Percentiles rank a stretch among this genome's conserved stretches.
phyloP scores from a whole-genome alignment of 208 protist species.

The Angomonas ambiguus region DNA sequence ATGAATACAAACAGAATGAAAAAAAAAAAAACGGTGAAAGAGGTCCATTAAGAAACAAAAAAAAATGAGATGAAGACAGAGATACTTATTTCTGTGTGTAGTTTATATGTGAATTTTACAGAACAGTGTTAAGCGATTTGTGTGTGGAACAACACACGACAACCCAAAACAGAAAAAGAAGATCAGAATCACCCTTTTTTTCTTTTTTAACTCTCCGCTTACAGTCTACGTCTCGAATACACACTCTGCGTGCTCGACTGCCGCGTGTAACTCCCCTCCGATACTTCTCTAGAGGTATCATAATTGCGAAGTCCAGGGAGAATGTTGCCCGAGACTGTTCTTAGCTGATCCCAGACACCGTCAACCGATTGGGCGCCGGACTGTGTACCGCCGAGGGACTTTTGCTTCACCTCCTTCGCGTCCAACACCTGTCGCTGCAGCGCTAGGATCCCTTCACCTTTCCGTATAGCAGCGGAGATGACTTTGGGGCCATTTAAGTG shows the following conservation, averaged over 20 bases:
- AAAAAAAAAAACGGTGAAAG: not conserved
- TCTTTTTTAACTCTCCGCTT: no score
- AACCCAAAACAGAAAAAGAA: no score
- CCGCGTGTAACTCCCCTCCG: conserved; percentile 33
- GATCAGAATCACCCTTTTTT: no score
- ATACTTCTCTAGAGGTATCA: conserved; percentile 30
- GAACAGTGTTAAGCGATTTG: no score
- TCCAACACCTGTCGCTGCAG: conserved; percentile 62
- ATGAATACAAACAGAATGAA: not conserved
- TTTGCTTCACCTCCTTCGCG: conserved; percentile 23
- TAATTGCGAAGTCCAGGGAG: conserved; percentile 68
- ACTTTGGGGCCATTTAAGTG: conserved; percentile 58
- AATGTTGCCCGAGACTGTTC: conserved; percentile 55
- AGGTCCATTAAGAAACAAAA: not conserved
- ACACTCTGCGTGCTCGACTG: conserved; percentile 42
- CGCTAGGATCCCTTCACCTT: conserved; percentile 62
- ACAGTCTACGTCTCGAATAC: conserved; percentile 15
- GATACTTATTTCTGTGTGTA: no score
- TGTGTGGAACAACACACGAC: no score
- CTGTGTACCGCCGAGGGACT: conserved; percentile 27
- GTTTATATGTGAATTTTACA: no score
- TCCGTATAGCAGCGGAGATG: conserved; percentile 58
- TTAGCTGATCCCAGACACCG: conserved; percentile 69
- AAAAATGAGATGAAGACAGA: no score
- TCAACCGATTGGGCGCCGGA: conserved; percentile 66